Conservation (phyloP, 495 filamentous ascomycete genomes). For the Xylaria scruposa region DNA sequence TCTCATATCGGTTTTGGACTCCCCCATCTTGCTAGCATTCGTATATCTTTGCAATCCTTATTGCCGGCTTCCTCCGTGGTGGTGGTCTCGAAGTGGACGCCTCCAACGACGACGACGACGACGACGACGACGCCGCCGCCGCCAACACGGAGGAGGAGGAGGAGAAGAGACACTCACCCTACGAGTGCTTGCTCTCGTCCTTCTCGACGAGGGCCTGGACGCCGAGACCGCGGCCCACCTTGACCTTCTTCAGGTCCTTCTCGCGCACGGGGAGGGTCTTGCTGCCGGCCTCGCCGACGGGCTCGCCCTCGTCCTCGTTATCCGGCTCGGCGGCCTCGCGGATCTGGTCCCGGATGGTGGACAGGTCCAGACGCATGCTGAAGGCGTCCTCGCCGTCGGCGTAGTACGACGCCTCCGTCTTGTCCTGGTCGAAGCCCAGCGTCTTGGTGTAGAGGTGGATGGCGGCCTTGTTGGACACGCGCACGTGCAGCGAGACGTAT, state of each 20-base stretch:
- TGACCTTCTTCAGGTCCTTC: conserved; percentile 63
- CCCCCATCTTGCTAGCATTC: neutral
- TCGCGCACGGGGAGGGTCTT: conserved; percentile 40
- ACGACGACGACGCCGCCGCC: neutral
- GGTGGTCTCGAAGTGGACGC: neutral
- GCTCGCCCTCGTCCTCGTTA: conserved; percentile 54
- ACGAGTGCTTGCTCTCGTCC: conserved; percentile 64
- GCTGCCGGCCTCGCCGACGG: conserved; percentile 50
- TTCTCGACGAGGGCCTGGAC: conserved; percentile 87
- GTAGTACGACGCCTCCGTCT: conserved; percentile 93
- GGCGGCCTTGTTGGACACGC: conserved; percentile 89
- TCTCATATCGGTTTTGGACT: neutral
- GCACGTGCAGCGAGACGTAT: conserved; percentile 95
- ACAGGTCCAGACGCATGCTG: conserved; percentile 87
- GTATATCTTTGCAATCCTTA: neutral
- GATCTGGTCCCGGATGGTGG: conserved; percentile 61
- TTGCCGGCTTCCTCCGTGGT: neutral
- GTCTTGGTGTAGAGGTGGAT: conserved; percentile 92
- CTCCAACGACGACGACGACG: neutral
- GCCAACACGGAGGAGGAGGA: too few species aligned
- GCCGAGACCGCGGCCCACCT: conserved; percentile 79
- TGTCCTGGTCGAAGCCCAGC: conserved; percentile 88
- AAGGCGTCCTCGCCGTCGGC: conserved; percentile 97
- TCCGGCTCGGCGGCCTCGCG: conserved; percentile 48
- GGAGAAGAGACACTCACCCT: conserved; percentile 15